Evolutionary conservation across 495 filamentous ascomycete species (phyloP), one percentile per base, ranked within the genome.

Genomic region (Penicillium canescens): DNA sequence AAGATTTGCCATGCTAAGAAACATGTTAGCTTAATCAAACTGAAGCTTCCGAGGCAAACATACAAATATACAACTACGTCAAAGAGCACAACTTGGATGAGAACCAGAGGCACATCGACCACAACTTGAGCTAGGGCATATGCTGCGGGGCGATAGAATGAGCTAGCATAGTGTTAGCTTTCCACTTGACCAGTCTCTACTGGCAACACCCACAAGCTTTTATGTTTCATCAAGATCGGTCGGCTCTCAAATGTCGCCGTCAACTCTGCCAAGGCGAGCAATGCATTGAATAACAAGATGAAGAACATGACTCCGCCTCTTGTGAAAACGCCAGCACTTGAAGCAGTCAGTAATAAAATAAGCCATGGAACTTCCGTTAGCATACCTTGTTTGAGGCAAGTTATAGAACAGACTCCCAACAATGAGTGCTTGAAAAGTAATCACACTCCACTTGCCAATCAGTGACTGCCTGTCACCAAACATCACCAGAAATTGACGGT

Each of bases 61-160:
- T 50, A 74, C 74, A 91, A 92, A 71, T 92, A 94, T 16, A 94
- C 80, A 35, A 94, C 78, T 23, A 92, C 50, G 50, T 87, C 78
- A 67, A 93, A 95, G 5, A 93, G 65, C 5, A 82, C 54, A 0
- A 90, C 84, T 59, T 92, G 87, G 24, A 85, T 63, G 18, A 90
- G 70, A 3, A 89, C 80, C 5, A 92, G 72, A 3, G 90, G 90
- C 3, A 90, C 64, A 62, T 96, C 91, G 11, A 89, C 82, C 11
- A 91, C 76, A 3, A 88, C 87, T 39, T 91, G 83, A 2, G 89
- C 90, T 34, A 96, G 77, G 5, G 85, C 87, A 54, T 85, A 90
- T 38, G 91, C 90, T 3, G 87, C 79, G 11, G 91, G 91, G 3
- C 89, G 84, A 62, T 93, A 93, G 65, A 95, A 93, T 3, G 87